phyloP scores from a whole-genome alignment of 129 eudicot species.

The Arctium minus region DNA sequence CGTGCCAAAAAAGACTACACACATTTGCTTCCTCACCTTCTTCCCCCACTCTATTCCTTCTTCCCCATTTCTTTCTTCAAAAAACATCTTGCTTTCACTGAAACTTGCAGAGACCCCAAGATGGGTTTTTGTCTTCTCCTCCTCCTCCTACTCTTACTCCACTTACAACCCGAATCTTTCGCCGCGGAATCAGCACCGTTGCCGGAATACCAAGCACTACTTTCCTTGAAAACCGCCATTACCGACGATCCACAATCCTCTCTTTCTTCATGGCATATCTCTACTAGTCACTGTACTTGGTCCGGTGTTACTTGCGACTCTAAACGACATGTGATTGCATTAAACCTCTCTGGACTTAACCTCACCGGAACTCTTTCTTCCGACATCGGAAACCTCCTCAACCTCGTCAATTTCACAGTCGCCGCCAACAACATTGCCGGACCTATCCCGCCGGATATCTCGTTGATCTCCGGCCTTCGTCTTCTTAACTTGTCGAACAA shows the following conservation, averaged over 20 bases:
- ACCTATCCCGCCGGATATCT: conserved; percentile 60
- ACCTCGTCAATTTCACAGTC: conserved; percentile 50
- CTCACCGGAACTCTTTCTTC: conserved; percentile 72
- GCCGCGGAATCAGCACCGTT: conserved; percentile 36
- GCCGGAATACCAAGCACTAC: conserved; percentile 58
- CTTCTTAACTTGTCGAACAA: conserved; percentile 79
- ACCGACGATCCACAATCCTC: conserved; percentile 58
- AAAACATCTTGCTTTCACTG: not conserved
- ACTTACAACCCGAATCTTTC: conserved; percentile 10
- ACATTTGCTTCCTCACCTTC: not conserved
- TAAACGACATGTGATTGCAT: conserved; percentile 51
- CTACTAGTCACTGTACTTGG: conserved; percentile 75
- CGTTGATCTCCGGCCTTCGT: conserved; percentile 47
- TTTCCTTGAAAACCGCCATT: conserved; percentile 65
- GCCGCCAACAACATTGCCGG: conserved; percentile 61
- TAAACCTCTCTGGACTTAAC: conserved; percentile 50
- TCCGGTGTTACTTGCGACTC: conserved; percentile 65
- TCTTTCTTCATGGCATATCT: conserved; percentile 56
- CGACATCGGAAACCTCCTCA: conserved; percentile 41
- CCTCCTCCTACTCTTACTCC: conserved; percentile 23
- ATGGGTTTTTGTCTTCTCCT: conserved; percentile 26
- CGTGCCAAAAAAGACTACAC: not conserved
- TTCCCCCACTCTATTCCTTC: conserved; percentile 1
- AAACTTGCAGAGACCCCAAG: conserved; percentile 9
- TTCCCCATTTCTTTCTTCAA: conserved; percentile 1